phyloP scores from a whole-genome alignment of 208 protist genomes.

The Tritrichomonas musculus region DNA sequence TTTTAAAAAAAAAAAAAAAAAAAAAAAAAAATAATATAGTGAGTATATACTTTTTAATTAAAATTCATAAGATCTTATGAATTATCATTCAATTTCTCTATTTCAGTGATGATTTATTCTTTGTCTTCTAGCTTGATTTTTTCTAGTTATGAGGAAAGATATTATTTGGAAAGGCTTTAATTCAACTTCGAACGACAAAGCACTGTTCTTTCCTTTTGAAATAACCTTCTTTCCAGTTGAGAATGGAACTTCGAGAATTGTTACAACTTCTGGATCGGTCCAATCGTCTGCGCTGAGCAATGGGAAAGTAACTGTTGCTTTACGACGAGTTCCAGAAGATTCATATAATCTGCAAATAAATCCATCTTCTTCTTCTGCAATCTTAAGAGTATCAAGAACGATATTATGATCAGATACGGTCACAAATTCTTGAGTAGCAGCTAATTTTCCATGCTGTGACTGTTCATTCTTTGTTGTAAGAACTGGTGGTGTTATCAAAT shows the following conservation, averaged over 20 bases:
- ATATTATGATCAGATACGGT: background rate
- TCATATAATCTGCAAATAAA: background rate
- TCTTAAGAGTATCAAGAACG: background rate
- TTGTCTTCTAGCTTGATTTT: too few species aligned
- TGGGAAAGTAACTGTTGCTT: background rate
- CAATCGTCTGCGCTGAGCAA: background rate
- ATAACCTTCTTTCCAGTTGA: too few species aligned
- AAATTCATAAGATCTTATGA: too few species aligned
- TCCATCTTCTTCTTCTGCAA: background rate
- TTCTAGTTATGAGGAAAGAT: too few species aligned
- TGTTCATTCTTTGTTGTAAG: background rate
- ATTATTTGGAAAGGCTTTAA: too few species aligned
- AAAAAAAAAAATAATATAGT: background rate
- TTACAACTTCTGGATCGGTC: too few species aligned
- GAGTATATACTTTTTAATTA: too few species aligned
- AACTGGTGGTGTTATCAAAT: background rate
- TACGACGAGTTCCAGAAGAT: background rate
- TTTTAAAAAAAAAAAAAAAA: background rate
- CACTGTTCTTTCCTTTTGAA: too few species aligned
- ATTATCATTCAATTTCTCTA: too few species aligned
- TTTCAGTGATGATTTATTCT: too few species aligned
- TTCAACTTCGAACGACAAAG: too few species aligned
- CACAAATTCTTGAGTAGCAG: background rate
- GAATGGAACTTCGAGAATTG: too few species aligned
- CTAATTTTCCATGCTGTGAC: background rate